Evolutionary conservation across 1,139 yeast species (phyloP), one percentile per base, ranked within the genome.

Genomic region (Nadsonia starkeyi-henricii): DNA sequence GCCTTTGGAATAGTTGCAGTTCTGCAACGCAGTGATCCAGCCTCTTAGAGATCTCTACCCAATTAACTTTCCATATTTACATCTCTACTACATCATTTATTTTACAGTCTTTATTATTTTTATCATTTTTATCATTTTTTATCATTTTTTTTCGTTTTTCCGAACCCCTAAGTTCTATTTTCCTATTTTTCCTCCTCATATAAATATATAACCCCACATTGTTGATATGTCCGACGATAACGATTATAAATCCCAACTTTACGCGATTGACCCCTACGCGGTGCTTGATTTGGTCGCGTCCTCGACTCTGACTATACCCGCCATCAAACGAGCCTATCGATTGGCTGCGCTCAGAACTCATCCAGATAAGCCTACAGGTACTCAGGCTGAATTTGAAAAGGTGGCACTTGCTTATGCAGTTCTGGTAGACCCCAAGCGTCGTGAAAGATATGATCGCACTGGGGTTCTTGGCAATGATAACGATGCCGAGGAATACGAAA

Each of bases 401-500:
- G 72, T 86, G 28, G 91, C 85, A 59, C 80, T 84, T 61, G 82
- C 95, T 36, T 85, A 84, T 62, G 71, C 81, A 46, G 72, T 86
- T 2, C 67, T 86, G 41, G 71, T 78, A 39, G 93, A 86, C 58
- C 70, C 73, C 1, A 62, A 63, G 45, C 73, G 75, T 54, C 68
- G 86, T 42, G 69, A 68, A 48, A 65, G 76, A 20, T 86, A 78
- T 58, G 95, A 86, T 58, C 61, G 63, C 20, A 81, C 89, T 0
- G 95, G 95, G 0, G 70, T 77, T 2, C 61, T 82, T 41, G 9
- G 28, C 28, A 77, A 73, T 8, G 79, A 74, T n/a, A 63, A 58
- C 1, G 77, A 67, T n/a, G 73, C 64, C 4, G 73, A 62, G 30
- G 76, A 72, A 48, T 70, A 70, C 19, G 71, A 61, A 26, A 67